A percentile compares a stretch with the other conserved stretches of the same genome.
Evolutionary conservation across 2,329 filamentous ascomycete genomes (phyloP).

Genomic region (Fusarium metavorans): DNA sequence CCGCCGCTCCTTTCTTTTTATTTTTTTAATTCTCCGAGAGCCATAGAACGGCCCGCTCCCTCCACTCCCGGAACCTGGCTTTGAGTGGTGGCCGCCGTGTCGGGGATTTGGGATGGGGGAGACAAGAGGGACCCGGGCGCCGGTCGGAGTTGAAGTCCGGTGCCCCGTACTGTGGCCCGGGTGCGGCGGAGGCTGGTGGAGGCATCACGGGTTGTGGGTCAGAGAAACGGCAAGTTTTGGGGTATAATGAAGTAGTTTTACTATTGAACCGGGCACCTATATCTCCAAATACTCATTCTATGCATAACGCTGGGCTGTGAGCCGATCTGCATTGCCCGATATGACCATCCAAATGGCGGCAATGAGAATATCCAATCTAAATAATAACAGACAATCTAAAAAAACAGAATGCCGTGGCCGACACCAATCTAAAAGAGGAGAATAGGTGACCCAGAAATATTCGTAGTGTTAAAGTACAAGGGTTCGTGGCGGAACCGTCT

Average conservation of each 20-base stretch:
- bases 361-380: not conserved
- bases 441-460: too few species aligned
- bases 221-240: not conserved
- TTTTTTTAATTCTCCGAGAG: slow-evolving; percentile 2
- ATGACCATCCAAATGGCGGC: not conserved
- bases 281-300: not conserved
- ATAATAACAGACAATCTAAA: not conserved
- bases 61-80: not conserved
- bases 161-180: slow-evolving; percentile 2
- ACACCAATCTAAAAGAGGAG: not conserved
- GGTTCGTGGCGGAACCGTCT: too few species aligned
- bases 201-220: not conserved
- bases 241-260: not conserved
- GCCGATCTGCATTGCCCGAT: not conserved
- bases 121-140: not conserved
- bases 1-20: not conserved
- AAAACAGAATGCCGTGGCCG: not conserved
- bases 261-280: not conserved
- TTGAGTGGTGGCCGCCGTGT: not conserved
- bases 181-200: not conserved
- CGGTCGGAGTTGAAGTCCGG: not conserved
- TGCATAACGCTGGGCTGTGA: not conserved
- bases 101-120: not conserved
- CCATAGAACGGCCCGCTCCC: not conserved
- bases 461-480: too few species aligned